phyloP scores from a whole-genome alignment of 352 stramenopile genomes.

The Sclerospora graminicola region DNA sequence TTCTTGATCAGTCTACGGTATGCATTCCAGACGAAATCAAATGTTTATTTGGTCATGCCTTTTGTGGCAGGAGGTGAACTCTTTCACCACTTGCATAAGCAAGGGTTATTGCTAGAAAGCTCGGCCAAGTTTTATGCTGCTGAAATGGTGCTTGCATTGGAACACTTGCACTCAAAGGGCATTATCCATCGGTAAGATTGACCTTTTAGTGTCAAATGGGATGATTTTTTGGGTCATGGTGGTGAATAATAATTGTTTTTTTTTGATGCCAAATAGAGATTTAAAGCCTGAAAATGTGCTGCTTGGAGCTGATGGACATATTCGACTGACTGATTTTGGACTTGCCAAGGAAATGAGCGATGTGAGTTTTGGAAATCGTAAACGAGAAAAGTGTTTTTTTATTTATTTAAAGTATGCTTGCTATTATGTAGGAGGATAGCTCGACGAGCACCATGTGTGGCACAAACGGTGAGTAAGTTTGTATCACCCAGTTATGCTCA shows the following conservation, averaged over 20 bases:
- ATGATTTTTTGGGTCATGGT: too few relatives aligned
- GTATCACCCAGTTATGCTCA: background rate
- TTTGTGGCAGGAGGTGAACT: slow-evolving; percentile 62
- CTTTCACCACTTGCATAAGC: slow-evolving; percentile 54
- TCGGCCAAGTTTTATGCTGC: slow-evolving; percentile 75
- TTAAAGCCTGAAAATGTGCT: slow-evolving; percentile 83
- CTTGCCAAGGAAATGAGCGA: slow-evolving; percentile 70
- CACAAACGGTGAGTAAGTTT: slow-evolving; percentile 41
- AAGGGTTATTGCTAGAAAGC: slow-evolving; percentile 53
- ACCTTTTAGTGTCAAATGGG: too few relatives aligned
- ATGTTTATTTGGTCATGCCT: slow-evolving; percentile 79
- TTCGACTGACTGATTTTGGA: slow-evolving; percentile 80
- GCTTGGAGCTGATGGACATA: slow-evolving; percentile 70
- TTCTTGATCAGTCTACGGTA: slow-evolving; percentile 75
- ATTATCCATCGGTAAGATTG: slow-evolving; percentile 74
- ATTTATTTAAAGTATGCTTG: slow-evolving; percentile 9
- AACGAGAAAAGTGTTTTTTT: background rate
- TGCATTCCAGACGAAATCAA: slow-evolving; percentile 73
- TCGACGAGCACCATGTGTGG: slow-evolving; percentile 77
- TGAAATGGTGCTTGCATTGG: slow-evolving; percentile 74
- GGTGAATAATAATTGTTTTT: too few relatives aligned
- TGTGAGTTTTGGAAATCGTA: slow-evolving; percentile 17
- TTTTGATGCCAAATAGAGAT: too few relatives aligned
- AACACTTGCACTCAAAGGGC: slow-evolving; percentile 61
- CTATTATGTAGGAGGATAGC: slow-evolving; percentile 38